phyloP scores from a whole-genome alignment of 208 protist species.

The Crithidia bombi region DNA sequence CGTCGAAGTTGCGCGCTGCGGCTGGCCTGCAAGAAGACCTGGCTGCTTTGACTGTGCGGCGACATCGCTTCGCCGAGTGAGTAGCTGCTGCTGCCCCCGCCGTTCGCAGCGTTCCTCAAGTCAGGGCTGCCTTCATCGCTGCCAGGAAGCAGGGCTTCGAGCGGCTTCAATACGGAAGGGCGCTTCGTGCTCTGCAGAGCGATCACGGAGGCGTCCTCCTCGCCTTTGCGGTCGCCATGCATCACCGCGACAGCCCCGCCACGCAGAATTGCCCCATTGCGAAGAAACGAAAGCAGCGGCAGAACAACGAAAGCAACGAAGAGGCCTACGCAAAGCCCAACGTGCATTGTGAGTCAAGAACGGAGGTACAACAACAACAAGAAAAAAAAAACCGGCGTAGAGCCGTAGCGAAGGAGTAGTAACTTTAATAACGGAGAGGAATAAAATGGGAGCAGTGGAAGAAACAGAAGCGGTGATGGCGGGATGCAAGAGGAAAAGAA shows the following conservation, averaged over 20 bases:
- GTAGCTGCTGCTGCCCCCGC: background rate
- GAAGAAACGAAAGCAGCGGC: slow-evolving; percentile 41
- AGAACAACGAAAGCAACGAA: slow-evolving; percentile 29
- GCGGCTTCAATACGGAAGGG: background rate
- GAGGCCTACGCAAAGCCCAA: slow-evolving; percentile 12
- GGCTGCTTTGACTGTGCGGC: slow-evolving; percentile 19
- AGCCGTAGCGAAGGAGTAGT: too few relatives aligned
- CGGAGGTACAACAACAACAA: background rate
- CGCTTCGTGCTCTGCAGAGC: background rate
- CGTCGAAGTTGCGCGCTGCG: background rate
- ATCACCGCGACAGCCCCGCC: slow-evolving; percentile 22
- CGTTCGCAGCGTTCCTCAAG: background rate
- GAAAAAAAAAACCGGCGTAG: slow-evolving; percentile 2
- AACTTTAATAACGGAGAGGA: too few relatives aligned
- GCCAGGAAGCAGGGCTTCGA: background rate
- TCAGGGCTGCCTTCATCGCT: background rate
- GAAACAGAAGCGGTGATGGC: too few relatives aligned
- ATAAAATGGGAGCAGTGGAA: too few relatives aligned
- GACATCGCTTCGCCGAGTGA: background rate
- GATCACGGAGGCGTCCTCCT: background rate
- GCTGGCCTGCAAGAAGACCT: slow-evolving; percentile 11
- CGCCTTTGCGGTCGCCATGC: slow-evolving; percentile 9
- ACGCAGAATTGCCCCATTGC: slow-evolving; percentile 30
- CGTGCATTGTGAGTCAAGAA: slow-evolving; percentile 4
- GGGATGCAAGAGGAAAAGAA: background rate